phyloP scores from a whole-genome alignment of 2,329 filamentous ascomycete species.

The Apiospora koreana region DNA sequence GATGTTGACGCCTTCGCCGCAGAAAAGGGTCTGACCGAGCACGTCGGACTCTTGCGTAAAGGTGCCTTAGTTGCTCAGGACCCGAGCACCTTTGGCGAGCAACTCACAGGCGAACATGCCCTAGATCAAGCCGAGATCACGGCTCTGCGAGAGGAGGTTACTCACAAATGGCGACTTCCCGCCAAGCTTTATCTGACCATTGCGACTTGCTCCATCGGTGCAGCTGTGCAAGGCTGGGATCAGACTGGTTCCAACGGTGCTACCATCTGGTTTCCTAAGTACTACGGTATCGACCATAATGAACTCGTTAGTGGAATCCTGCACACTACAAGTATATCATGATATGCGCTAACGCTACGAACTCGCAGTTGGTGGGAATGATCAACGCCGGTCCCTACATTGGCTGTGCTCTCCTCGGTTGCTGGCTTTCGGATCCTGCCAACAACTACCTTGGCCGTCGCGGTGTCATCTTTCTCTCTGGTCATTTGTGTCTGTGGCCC shows the following conservation, averaged over 20 bases:
- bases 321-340: not conserved
- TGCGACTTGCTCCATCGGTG: constrained; percentile 66
- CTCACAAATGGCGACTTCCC: constrained; percentile 69
- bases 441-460: constrained; percentile 65
- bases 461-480: constrained; percentile 73
- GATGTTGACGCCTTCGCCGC: constrained; percentile 63
- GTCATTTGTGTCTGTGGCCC: constrained; percentile 69
- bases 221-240: constrained; percentile 71
- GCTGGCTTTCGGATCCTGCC: constrained; percentile 60
- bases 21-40: constrained; percentile 58
- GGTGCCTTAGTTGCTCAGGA: constrained; percentile 76
- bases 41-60: constrained; percentile 61
- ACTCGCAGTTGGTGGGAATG: constrained; percentile 51
- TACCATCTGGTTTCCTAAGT: constrained; percentile 60
- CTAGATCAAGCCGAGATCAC: constrained; percentile 62
- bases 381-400: constrained; percentile 53
- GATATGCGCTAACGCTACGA: constrained; percentile 17
- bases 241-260: constrained; percentile 66
- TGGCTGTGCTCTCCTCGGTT: constrained; percentile 50
- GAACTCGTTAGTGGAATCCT: not conserved
- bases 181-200: constrained; percentile 66
- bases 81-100: constrained; percentile 60
- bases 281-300: constrained; percentile 48
- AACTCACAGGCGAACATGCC: constrained; percentile 56
- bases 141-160: constrained; percentile 60